Percentiles rank a stretch among this genome's conserved stretches.
Conservation (phyloP, 202 grass and related monocot species). For the Setaria italica region DNA sequence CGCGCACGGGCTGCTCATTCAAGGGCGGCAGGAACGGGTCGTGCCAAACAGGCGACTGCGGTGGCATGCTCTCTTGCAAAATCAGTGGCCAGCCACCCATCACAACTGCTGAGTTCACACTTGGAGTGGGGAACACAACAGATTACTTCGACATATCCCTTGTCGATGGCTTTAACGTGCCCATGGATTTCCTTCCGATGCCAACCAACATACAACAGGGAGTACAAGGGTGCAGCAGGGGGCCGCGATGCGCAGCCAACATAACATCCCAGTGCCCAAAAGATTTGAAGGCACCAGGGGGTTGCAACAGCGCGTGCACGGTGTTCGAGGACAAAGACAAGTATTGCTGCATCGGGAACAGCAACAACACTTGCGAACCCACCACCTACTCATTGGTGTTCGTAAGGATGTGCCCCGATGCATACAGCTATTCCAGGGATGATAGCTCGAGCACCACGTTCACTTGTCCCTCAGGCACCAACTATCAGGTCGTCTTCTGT, state of each 20-base stretch:
- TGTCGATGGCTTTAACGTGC: constrained; percentile 62
- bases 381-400: constrained; percentile 42
- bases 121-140: neutral
- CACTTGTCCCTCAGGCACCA: constrained; percentile 30
- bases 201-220: neutral
- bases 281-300: constrained; percentile 31
- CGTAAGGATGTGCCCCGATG: constrained; percentile 40
- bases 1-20: constrained; percentile 52
- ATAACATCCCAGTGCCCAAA: constrained; percentile 48
- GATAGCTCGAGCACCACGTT: neutral
- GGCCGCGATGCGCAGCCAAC: constrained; percentile 21
- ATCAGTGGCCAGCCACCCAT: constrained; percentile 13
- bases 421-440: constrained; percentile 30
- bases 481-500: constrained; percentile 52
- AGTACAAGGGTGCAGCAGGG: constrained; percentile 25
- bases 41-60: constrained; percentile 57
- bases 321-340: constrained; percentile 21
- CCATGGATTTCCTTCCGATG: constrained; percentile 53
- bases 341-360: constrained; percentile 33
- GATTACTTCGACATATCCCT: constrained; percentile 60
- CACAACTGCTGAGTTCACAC: constrained; percentile 42
- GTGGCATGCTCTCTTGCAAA: constrained; percentile 41
- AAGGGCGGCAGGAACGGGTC: constrained; percentile 22
- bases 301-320: constrained; percentile 45
- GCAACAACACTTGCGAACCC: neutral